Conservation (phyloP, 306 rosid genomes). For the Cicer cuneatum region DNA sequence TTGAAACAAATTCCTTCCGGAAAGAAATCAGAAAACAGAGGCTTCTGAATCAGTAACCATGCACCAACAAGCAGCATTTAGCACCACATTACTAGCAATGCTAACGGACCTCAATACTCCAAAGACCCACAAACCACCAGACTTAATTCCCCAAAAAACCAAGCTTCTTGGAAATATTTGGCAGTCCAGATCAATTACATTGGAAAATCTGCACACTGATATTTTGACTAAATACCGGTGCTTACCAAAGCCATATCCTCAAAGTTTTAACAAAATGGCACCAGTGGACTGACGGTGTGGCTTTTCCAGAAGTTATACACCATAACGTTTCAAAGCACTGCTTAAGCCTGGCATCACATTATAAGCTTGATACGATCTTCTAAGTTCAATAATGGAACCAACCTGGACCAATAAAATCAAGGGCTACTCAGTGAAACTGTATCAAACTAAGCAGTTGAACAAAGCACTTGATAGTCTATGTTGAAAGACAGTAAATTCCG, state of each 20-base stretch:
- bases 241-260: slow-evolving; percentile 17
- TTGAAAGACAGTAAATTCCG: slow-evolving; percentile 14
- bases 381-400: slow-evolving; percentile 93
- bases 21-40: slow-evolving; percentile 28
- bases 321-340: slow-evolving; percentile 89
- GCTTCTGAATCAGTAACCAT: slow-evolving; percentile 37
- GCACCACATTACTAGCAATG: slow-evolving; percentile 29
- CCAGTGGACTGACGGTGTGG: slow-evolving; percentile 30
- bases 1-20: background rate
- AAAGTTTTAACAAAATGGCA: slow-evolving; percentile 21
- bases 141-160: slow-evolving; percentile 20
- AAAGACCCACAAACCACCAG: slow-evolving; percentile 11
- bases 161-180: slow-evolving; percentile 37
- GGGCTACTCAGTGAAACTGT: slow-evolving; percentile 36
- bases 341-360: slow-evolving; percentile 97
- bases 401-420: slow-evolving; percentile 71
- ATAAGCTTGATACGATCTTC: slow-evolving; percentile 98
- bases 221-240: slow-evolving; percentile 34
- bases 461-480: slow-evolving; percentile 28
- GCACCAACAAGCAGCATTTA: slow-evolving; percentile 12
- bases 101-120: slow-evolving; percentile 25
- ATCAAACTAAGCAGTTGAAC: slow-evolving; percentile 35
- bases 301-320: slow-evolving; percentile 59
- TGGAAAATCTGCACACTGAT: slow-evolving; percentile 20
- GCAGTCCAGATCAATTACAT: slow-evolving; percentile 2